Base-by-base conservation (phyloP, 2,329 filamentous ascomycete genomes). In the Magnaporthales sp. region DNA sequence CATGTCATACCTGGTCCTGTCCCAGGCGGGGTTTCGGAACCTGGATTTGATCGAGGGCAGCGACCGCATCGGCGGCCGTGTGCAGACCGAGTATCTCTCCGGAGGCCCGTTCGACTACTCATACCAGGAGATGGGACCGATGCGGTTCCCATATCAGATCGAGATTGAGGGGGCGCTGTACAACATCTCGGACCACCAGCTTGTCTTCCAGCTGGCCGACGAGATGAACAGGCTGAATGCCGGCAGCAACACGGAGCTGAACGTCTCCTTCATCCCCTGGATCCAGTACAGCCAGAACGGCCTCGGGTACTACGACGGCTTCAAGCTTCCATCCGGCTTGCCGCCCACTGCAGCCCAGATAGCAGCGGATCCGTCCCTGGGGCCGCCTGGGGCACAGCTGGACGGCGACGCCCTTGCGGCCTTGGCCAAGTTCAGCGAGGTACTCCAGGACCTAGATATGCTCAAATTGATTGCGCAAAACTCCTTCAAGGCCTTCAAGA, bases 271-370 rank as follows among this genome's bases (percentile, higher is more conserved):
- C 64, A 79, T 80, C 29, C 75, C 76, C 0, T 81, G 77, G 74
- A 72, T 80, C 9, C 77, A 81, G 67, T 73, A 69, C 11, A 73
- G 70, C 24, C 74, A 76, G 10, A 79, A 79, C 63, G 73, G 74
- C 15, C 67, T 75, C 3, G 70, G 74, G 27, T 70, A 75, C 7
- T 69, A 72, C 13, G 26, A 64, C 63, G 24, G 63, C 32, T 54
- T 54, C 38, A 64, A 64, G 38, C 63, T 7, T 51, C 67, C 1
- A 0, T 79, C 81, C 67, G 85, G 85, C 0, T 75, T 82, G 5
- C 81, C 86, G 0, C 86, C 85, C 0, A 86, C 84, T 0, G 70
- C 77, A 0, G 78, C 79, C 1, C 80, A 88, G 69, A 77, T 85
- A 1, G 68, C 73, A 0, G 76, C 75, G 9, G 81, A 86, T 70